Base-by-base conservation (phyloP, 1,284 basidiomycete genomes). In the Vanrija humicola region DNA sequence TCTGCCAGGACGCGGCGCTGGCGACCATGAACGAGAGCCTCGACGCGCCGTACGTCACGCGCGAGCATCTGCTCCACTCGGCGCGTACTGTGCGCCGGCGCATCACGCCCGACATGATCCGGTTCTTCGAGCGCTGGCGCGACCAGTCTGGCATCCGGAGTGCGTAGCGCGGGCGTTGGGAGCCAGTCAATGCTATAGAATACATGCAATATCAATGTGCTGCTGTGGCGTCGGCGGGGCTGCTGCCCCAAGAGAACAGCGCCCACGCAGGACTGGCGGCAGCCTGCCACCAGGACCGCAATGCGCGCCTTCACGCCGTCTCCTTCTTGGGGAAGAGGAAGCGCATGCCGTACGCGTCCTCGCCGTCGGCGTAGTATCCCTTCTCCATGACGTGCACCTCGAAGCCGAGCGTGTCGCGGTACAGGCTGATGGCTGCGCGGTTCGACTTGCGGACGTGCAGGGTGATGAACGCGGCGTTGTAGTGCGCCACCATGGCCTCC, bases 1-100 rank as follows among this genome's bases (percentile, higher is more conserved):
- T 98, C 48, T 98, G 94, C 71, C 96, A 98, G 78, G 95, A 98
- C 75, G 96, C 96, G 2, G 96, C 95, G 0, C 75, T 98, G 62
- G 73, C 87, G 40, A 89, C 93, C 0, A 95, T 96, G 90, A 86
- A 90, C 66, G 81, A 84, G 59, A 83, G 96, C 70, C 84, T 97
- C 23, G 74, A 90, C 56, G 86, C 90, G 5, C 80, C 83, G 38
- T 82, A 79, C 65, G 93, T 95, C 10, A 82, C 87, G 4, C 82
- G 84, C 50, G 71, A 79, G 5, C 87, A 93, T 45, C 89, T 98
- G 61, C 70, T 88, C 3, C 72, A 79, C n/a, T 90, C 91, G 0
- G 89, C 92, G 5, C 80, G 75, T 54, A 80, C 81, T 0, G 84
- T 90, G 56, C 84, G 90, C 64, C 82, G 84, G 54, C 85, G 96